A percentile compares a stretch with the other conserved stretches of the same genome.
Evolutionary conservation across 2,329 filamentous ascomycete species (phyloP).

Genomic region (Cordyceps cicadae): DNA sequence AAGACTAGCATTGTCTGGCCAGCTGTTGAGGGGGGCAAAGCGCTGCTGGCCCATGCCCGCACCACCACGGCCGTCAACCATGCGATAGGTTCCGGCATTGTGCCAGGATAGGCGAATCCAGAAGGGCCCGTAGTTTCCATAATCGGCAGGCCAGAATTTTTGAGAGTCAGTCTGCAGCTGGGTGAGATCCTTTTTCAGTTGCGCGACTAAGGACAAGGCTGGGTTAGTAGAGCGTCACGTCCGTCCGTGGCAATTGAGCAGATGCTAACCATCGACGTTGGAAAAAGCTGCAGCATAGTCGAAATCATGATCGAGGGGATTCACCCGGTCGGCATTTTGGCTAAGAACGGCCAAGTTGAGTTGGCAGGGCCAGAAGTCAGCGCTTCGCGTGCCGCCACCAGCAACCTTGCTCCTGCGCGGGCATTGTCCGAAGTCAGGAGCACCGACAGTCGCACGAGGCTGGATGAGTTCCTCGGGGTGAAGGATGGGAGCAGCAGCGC

Average conservation of each 20-base stretch:
- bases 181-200: slow-evolving; percentile 63
- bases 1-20: slow-evolving; percentile 70
- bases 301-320: slow-evolving; percentile 58
- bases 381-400: slow-evolving; percentile 59
- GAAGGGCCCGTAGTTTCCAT: slow-evolving; percentile 71
- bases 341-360: slow-evolving; percentile 64
- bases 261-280: slow-evolving; percentile 38
- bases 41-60: slow-evolving; percentile 68
- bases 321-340: slow-evolving; percentile 55
- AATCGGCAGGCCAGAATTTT: slow-evolving; percentile 76
- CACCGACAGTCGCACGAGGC: background rate
- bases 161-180: slow-evolving; percentile 69
- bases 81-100: slow-evolving; percentile 65
- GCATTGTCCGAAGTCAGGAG: slow-evolving; percentile 8
- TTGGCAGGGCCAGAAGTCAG: slow-evolving; percentile 67
- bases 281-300: slow-evolving; percentile 68
- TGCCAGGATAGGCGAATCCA: slow-evolving; percentile 80
- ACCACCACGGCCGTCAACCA: slow-evolving; percentile 66
- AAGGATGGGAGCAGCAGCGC: background rate
- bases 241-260: background rate
- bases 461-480: slow-evolving; percentile 9
- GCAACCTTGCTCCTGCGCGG: slow-evolving; percentile 28
- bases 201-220: slow-evolving; percentile 38
- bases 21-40: slow-evolving; percentile 71
- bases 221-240: background rate